A percentile compares a stretch with the other conserved stretches of the same genome.
Conservation (phyloP, 2,329 filamentous ascomycete species). For the Annulohypoxylon truncatum region DNA sequence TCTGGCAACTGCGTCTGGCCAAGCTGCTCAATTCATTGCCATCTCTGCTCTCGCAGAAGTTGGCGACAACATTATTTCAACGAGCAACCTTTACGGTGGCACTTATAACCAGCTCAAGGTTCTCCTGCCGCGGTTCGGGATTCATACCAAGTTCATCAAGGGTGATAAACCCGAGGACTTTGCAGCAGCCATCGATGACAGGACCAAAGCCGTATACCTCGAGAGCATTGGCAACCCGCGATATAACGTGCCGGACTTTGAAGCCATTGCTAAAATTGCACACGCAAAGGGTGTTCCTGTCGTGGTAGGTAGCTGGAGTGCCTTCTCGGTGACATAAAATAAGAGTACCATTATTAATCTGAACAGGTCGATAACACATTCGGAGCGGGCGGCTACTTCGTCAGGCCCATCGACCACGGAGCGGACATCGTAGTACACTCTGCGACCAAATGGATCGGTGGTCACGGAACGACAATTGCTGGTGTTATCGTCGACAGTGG, state of each 20-base stretch:
- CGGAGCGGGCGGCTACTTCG: constrained; percentile 89
- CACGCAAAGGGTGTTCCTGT: constrained; percentile 75
- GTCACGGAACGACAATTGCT: constrained; percentile 91
- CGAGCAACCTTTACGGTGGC: constrained; percentile 90
- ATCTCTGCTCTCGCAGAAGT: constrained; percentile 84
- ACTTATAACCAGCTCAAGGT: constrained; percentile 99
- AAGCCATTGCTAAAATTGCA: constrained; percentile 84
- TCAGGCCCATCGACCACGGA: constrained; percentile 87
- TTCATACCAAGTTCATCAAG: constrained; percentile 86
- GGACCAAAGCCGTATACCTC: constrained; percentile 91
- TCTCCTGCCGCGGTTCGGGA: constrained; percentile 84
- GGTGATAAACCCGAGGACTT: constrained; percentile 85
- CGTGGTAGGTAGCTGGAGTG: constrained; percentile 58
- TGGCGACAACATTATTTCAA: constrained; percentile 94
- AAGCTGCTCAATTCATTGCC: constrained; percentile 92
- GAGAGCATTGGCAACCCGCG: constrained; percentile 94
- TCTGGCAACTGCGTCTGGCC: constrained; percentile 85
- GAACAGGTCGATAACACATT: constrained; percentile 90
- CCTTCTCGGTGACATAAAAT: neutral
- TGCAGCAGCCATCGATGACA: constrained; percentile 85
- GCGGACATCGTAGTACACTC: constrained; percentile 95
- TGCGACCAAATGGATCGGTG: constrained; percentile 97
- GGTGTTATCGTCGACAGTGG: constrained; percentile 89
- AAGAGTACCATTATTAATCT: neutral
- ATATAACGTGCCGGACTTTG: constrained; percentile 93